Base-by-base conservation (phyloP, 768 basidiomycete genomes). In the Leccinellum albellum region DNA sequence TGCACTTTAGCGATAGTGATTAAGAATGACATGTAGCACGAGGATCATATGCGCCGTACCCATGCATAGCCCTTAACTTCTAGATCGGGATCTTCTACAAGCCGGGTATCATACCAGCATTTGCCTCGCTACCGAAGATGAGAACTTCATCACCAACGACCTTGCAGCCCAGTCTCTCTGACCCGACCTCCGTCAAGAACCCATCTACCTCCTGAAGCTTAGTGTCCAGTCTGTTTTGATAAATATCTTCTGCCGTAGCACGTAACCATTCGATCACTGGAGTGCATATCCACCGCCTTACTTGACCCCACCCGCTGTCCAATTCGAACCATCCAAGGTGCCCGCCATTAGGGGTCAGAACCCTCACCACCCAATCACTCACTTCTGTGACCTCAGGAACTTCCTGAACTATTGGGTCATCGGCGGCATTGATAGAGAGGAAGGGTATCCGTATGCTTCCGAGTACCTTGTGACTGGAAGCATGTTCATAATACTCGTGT, bases 1-100 rank as follows among this genome's bases (percentile, higher is more conserved):
- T 93, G 55, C 82, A 82, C 58, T 91, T 94, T 70, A 94, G 91
- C 66, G 93, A 95, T 70, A 94, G 91, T 65, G 93, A 95, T 73
- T 94, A 73, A 81, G 29, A 44, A 24, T 33, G 26, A 35, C 35
- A 50, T 52, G 37, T 58, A 52, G 50, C 53, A 47, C 33, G 50
- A 55, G 53, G 9, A 56, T 60, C 37, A 23, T 45, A 58, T 44
- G 50, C 23, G 24, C 60, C 33, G 49, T 52, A 56, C 60, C 48
- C 45, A n/a, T n/a, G n/a, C n/a, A 56, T 55, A 51, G 29, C 51
- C n/a, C 33, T 20, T 56, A 51, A 48, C 42, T 56, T 62, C 57
- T 62, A 54, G 51, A 57, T 64, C 15, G 32, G 53, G 40, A 56
- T 42, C 40, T 17, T 61, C 74, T 75, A 89, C 48, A 89, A 73